These are phyloP conservation scores for Hypoxylon sp. DNA, from an alignment of 2,329 filamentous ascomycete genomes.

Conservation along the genomic window DNA sequence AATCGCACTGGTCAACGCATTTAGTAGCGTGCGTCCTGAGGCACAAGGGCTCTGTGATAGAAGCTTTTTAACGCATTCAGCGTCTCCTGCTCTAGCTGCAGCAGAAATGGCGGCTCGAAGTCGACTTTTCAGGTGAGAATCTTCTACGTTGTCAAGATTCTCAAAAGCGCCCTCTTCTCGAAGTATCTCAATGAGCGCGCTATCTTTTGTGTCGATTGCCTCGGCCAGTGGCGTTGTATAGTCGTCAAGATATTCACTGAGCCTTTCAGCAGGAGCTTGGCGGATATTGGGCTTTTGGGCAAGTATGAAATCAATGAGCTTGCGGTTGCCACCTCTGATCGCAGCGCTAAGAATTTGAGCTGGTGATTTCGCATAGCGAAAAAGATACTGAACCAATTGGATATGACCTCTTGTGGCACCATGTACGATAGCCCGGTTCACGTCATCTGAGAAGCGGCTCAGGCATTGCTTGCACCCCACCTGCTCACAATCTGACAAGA, in stretches of 20 bases:
- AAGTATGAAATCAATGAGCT: constrained; percentile 29
- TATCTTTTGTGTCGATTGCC: constrained; percentile 22
- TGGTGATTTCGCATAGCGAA: constrained; percentile 3
- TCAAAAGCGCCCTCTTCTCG: constrained; percentile 27
- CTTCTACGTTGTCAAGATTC: background rate
- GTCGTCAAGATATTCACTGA: background rate
- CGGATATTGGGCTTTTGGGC: constrained; percentile 19
- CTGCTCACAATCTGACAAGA: constrained; percentile 28
- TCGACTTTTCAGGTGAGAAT: accelerated
- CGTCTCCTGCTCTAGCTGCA: constrained; percentile 13
- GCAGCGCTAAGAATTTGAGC: constrained; percentile 29
- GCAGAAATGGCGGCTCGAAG: constrained; percentile 1
- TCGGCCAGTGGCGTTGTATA: constrained; percentile 36
- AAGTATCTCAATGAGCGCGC: constrained; percentile 16
- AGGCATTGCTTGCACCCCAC: constrained; percentile 12
- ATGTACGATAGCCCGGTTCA: background rate
- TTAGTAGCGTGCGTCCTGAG: background rate
- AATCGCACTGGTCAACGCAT: background rate
- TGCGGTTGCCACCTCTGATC: constrained; percentile 23
- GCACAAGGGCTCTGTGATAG: background rate
- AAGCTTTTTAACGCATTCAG: constrained; percentile 19
- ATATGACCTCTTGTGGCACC: constrained; percentile 20
- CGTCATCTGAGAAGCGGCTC: background rate
- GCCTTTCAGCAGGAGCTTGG: background rate
- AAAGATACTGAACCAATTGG: constrained; percentile 23